phyloP scores from a whole-genome alignment of 257 asterid species.

The Salvia splendens region DNA sequence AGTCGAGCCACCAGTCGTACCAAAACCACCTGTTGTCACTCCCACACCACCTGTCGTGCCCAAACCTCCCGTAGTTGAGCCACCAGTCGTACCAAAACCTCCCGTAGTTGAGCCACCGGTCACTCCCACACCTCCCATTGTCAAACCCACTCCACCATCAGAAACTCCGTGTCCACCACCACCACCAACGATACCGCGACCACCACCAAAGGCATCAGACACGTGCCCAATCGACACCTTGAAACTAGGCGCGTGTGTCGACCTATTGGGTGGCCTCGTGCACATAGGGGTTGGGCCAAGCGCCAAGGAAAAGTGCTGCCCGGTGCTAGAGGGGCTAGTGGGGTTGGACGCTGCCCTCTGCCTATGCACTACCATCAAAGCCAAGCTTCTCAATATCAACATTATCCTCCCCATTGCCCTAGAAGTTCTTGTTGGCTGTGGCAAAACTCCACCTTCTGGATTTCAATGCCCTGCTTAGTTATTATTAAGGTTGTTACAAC shows the following conservation, averaged over 20 bases:
- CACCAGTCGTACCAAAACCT: no score
- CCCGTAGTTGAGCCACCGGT: no score
- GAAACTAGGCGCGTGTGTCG: constrained; percentile 50
- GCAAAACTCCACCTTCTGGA: constrained; percentile 61
- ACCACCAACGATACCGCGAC: constrained; percentile 15
- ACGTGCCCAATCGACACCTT: constrained; percentile 63
- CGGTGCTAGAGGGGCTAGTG: constrained; percentile 41
- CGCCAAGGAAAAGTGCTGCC: constrained; percentile 52
- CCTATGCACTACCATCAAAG: constrained; percentile 69
- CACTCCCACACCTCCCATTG: constrained; percentile 31
- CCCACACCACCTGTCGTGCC: no score
- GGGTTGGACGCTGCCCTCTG: constrained; percentile 63
- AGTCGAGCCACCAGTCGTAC: no score
- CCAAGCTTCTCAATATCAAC: constrained; percentile 57
- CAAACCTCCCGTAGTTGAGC: no score
- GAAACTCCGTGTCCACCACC: constrained; percentile 32
- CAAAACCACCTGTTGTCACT: no score
- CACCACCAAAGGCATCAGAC: constrained; percentile 31
- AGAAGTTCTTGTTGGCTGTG: constrained; percentile 59
- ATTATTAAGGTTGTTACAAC: background rate
- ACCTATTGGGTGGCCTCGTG: constrained; percentile 50
- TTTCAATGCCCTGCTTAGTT: constrained; percentile 54
- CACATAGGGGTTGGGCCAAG: constrained; percentile 59
- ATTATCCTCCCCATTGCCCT: constrained; percentile 66
- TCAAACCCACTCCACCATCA: constrained; percentile 39